Percentiles rank a stretch among this genome's conserved stretches.
phyloP scores from a whole-genome alignment of 257 asterid species.

The Gynochthodes officinalis region DNA sequence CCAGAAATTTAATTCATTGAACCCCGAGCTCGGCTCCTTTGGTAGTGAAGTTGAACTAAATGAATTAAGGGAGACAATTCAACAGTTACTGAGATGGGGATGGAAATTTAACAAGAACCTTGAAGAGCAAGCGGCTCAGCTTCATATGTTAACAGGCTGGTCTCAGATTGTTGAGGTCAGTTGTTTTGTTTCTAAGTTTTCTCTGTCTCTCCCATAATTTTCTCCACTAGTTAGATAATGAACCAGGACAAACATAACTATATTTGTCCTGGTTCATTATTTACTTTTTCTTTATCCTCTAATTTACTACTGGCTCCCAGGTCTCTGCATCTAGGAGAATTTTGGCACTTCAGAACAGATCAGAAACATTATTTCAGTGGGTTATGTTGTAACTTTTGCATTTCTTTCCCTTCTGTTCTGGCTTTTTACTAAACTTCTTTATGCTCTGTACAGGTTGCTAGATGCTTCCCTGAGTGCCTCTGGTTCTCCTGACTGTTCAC shows the following conservation, averaged over 20 bases:
- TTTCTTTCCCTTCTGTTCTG: conserved; percentile 7
- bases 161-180: conserved; percentile 91
- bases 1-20: conserved; percentile 60
- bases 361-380: conserved; percentile 82
- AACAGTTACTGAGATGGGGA: conserved; percentile 88
- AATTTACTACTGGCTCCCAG: conserved; percentile 33
- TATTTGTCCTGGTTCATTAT: conserved; percentile 12
- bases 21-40: conserved; percentile 57
- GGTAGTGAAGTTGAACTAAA: conserved; percentile 74
- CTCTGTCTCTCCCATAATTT: conserved; percentile 8
- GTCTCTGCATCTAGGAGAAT: conserved; percentile 78
- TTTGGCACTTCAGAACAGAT: conserved; percentile 60
- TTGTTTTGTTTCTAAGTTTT: background rate
- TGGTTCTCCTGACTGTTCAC: conserved; percentile 82
- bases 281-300: conserved; percentile 20
- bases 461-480: conserved; percentile 79
- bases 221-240: conserved; percentile 4
- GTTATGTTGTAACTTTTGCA: conserved; percentile 28
- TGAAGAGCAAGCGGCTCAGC: conserved; percentile 98
- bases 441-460: conserved; percentile 52
- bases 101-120: conserved; percentile 93
- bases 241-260: no score
- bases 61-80: conserved; percentile 73
- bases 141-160: conserved; percentile 94
- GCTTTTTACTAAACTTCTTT: conserved; percentile 18